Evolutionary conservation across 2,329 filamentous ascomycete species (phyloP).

Genomic region (Trichoderma sp.): DNA sequence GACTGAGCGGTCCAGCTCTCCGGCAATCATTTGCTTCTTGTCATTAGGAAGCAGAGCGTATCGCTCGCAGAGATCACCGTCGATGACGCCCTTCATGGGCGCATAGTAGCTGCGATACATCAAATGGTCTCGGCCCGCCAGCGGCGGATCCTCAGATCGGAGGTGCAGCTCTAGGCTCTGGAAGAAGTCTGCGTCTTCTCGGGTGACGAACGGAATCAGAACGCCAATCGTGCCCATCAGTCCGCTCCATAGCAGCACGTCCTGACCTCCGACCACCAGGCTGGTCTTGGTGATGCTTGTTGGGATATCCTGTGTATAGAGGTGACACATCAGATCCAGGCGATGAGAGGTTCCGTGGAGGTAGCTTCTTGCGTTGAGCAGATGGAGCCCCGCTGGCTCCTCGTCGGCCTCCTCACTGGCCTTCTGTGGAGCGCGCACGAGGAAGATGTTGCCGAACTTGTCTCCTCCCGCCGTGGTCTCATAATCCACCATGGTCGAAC

Average conservation of each 20-base stretch:
- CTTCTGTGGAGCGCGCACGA: conserved; percentile 84
- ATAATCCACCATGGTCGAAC: conserved; percentile 93
- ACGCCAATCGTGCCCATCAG: conserved; percentile 93
- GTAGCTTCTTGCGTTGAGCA: conserved; percentile 88
- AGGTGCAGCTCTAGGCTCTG: conserved; percentile 89
- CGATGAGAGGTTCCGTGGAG: conserved; percentile 87
- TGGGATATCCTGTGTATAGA: conserved; percentile 88
- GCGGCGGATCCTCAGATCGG: conserved; percentile 79
- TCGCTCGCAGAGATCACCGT: conserved; percentile 93
- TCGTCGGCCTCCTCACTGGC: conserved; percentile 89
- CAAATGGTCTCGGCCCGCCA: conserved; percentile 91
- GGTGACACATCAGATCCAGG: conserved; percentile 82
- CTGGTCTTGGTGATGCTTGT: conserved; percentile 87
- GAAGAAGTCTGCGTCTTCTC: conserved; percentile 97
- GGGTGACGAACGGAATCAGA: conserved; percentile 84
- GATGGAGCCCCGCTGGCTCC: conserved; percentile 83
- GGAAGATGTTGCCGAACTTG: conserved; percentile 96
- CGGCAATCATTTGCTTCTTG: conserved; percentile 93
- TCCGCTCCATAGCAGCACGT: conserved; percentile 90
- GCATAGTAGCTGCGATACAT: conserved; percentile 96
- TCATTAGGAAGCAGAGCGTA: conserved; percentile 82
- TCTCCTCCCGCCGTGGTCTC: conserved; percentile 93
- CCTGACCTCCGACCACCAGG: conserved; percentile 86
- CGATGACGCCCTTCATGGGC: conserved; percentile 93
- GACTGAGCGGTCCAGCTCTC: conserved; percentile 85